phyloP scores from a whole-genome alignment of 306 rosid species.

The Fagus crenata region DNA sequence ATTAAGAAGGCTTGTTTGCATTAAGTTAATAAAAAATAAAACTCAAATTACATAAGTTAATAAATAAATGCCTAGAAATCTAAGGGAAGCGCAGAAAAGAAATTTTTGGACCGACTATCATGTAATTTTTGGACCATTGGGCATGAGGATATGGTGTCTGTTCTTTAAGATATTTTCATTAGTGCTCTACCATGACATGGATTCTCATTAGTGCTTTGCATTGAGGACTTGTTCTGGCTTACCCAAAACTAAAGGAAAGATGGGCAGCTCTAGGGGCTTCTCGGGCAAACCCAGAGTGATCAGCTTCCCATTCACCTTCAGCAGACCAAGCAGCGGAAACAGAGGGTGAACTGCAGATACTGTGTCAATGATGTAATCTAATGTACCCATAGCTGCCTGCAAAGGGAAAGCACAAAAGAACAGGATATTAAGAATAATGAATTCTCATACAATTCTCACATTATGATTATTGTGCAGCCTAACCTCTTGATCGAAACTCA shows the following conservation, averaged over 20 bases:
- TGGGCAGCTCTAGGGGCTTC: constrained; percentile 76
- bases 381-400: constrained; percentile 73
- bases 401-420: constrained; percentile 2
- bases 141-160: too few species aligned
- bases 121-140: too few species aligned
- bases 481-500: constrained; percentile 5
- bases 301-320: constrained; percentile 87
- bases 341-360: constrained; percentile 78
- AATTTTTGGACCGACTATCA: too few species aligned
- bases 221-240: constrained; percentile 23
- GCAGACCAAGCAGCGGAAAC: constrained; percentile 60
- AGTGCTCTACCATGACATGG: too few species aligned
- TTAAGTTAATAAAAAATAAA: too few species aligned
- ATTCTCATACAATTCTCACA: constrained; percentile 9
- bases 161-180: too few species aligned
- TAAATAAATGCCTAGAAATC: too few species aligned
- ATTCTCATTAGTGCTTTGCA: background rate
- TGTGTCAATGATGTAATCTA: constrained; percentile 90
- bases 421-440: constrained; percentile 3
- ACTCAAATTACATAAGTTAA: too few species aligned
- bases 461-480: background rate
- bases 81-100: too few species aligned
- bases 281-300: constrained; percentile 69
- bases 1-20: too few species aligned
- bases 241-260: constrained; percentile 65